Conservation (phyloP, 1,284 basidiomycete genomes). For the Apiotrichum gamsii region DNA sequence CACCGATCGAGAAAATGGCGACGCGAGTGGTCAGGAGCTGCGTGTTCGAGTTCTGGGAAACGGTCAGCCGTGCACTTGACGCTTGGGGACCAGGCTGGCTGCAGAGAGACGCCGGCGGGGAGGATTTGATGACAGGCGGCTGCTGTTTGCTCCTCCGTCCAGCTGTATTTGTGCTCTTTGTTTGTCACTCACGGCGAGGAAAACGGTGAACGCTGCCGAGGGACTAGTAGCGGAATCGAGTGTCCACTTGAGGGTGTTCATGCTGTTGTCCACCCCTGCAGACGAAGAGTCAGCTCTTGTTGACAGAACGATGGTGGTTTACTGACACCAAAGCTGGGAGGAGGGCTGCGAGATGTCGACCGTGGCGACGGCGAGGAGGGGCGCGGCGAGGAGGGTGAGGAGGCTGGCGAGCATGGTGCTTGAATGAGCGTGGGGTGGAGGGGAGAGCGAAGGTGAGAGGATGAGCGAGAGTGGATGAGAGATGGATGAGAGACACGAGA, state of each 20-base stretch:
- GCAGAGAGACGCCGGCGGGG: too few relatives aligned
- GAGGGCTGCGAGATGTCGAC: constrained; percentile 8
- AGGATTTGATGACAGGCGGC: too few relatives aligned
- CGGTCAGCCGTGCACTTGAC: too few relatives aligned
- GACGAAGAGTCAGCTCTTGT: neutral
- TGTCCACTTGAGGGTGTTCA: constrained; percentile 38
- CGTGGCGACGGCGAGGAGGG: constrained; percentile 4
- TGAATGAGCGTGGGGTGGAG: neutral
- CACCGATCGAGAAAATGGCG: neutral
- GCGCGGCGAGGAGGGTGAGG: neutral
- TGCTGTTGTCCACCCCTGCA: constrained; percentile 32
- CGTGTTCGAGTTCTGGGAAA: constrained; percentile 2
- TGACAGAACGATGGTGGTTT: neutral
- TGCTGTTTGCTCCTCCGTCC: too few relatives aligned
- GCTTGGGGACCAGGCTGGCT: too few relatives aligned
- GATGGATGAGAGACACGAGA: neutral
- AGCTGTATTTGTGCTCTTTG: neutral
- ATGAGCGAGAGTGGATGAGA: neutral
- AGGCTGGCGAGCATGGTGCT: constrained; percentile 7
- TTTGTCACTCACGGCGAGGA: constrained; percentile 20
- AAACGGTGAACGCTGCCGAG: constrained; percentile 35
- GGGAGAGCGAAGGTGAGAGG: neutral
- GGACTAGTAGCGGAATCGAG: constrained; percentile 1
- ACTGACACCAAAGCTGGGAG: constrained; percentile 9
- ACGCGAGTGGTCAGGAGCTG: constrained; percentile 16